These are phyloP conservation scores for Apiotrichum sp. DNA, from an alignment of 1,284 basidiomycete genomes.

Conservation along the genomic window DNA sequence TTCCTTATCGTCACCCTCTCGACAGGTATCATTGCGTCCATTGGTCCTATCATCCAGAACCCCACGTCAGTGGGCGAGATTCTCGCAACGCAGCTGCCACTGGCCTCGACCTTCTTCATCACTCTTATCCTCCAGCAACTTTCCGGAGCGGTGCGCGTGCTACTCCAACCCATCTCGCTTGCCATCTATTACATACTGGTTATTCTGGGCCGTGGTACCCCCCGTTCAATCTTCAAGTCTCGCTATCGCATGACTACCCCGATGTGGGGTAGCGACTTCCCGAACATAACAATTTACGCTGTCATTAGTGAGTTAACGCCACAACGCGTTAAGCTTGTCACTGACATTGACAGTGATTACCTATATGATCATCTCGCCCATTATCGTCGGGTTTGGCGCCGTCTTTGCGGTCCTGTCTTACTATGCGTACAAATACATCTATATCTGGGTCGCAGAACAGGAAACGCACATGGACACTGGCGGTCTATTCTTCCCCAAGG, in stretches of 20 bases:
- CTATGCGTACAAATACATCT: slow-evolving; percentile 81
- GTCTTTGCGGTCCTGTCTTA: slow-evolving; percentile 79
- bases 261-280: slow-evolving; percentile 77
- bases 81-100: slow-evolving; percentile 53
- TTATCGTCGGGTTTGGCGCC: slow-evolving; percentile 86
- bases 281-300: slow-evolving; percentile 61
- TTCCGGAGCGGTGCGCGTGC: slow-evolving; percentile 41
- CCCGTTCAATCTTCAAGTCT: slow-evolving; percentile 49
- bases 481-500: slow-evolving; percentile 91
- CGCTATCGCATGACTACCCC: slow-evolving; percentile 40
- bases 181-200: slow-evolving; percentile 62
- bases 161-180: slow-evolving; percentile 60
- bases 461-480: slow-evolving; percentile 73
- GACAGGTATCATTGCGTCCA: slow-evolving; percentile 45
- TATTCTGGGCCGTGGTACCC: slow-evolving; percentile 50
- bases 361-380: slow-evolving; percentile 86
- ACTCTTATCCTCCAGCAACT: slow-evolving; percentile 58
- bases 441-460: slow-evolving; percentile 71
- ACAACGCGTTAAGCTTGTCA: not conserved
- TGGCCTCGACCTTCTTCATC: slow-evolving; percentile 71
- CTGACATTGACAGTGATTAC: slow-evolving; percentile 51
- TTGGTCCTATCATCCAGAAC: slow-evolving; percentile 40
- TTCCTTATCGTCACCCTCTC: slow-evolving; percentile 66
- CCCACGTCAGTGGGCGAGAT: slow-evolving; percentile 43
- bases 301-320: slow-evolving; percentile 61